A percentile compares a stretch with the other conserved stretches of the same genome.
phyloP scores from a whole-genome alignment of 441 rosid species.

The Brassica hybrid region DNA sequence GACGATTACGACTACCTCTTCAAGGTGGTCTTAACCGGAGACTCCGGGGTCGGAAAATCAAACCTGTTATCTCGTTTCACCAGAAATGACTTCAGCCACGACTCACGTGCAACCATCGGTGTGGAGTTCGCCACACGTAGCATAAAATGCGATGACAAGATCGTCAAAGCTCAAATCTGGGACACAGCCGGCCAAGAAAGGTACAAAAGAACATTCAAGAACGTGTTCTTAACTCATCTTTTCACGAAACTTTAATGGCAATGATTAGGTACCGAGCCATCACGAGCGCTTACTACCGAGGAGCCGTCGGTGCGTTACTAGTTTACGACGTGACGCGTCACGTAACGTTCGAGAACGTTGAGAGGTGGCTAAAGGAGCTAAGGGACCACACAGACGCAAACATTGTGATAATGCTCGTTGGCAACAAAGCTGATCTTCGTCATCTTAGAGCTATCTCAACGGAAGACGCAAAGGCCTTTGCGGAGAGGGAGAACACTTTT shows the following conservation, averaged over 20 bases:
- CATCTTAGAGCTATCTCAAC: conserved; percentile 22
- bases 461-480: conserved; percentile 14
- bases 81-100: conserved; percentile 79
- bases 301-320: conserved; percentile 47
- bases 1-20: conserved; percentile 90
- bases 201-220: conserved; percentile 38
- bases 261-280: conserved; percentile 66
- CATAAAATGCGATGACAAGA: conserved; percentile 80
- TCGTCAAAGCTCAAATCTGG: conserved; percentile 93
- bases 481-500: conserved; percentile 18
- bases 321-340: conserved; percentile 27
- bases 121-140: conserved; percentile 93
- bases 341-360: conserved; percentile 26
- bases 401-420: conserved; percentile 23
- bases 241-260: no score
- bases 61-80: conserved; percentile 80
- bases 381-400: conserved; percentile 21
- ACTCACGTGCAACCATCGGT: conserved; percentile 86
- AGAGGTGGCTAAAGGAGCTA: conserved; percentile 27
- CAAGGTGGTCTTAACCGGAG: conserved; percentile 85
- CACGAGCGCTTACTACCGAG: conserved; percentile 77
- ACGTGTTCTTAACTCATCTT: background rate
- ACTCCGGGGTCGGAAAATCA: conserved; percentile 87
- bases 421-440: conserved; percentile 28
- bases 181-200: conserved; percentile 95